These are phyloP conservation scores for Geotrichum histeridarum DNA, from an alignment of 1,139 yeast genomes.

Conservation along the genomic window DNA sequence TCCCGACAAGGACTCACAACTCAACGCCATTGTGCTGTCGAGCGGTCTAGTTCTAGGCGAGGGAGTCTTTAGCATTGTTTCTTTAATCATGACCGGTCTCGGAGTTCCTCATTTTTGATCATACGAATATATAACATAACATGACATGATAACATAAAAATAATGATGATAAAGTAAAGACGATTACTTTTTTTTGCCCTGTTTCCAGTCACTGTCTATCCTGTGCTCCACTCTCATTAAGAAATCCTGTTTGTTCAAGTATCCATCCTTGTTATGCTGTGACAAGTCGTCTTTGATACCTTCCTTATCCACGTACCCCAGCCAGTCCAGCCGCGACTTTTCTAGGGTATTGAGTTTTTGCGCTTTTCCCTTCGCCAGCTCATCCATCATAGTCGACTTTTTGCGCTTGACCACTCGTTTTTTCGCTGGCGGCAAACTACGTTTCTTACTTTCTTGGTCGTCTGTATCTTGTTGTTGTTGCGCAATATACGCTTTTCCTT, in stretches of 20 bases:
- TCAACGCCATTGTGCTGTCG: conserved; percentile 76
- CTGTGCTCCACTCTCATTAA: conserved; percentile 67
- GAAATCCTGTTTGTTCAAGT: conserved; percentile 86
- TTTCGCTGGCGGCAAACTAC: conserved; percentile 35
- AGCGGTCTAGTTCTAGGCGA: conserved; percentile 93
- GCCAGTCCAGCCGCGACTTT: conserved; percentile 92
- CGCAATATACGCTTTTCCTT: conserved; percentile 71
- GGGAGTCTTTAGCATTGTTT: conserved; percentile 77
- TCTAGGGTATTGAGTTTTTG: conserved; percentile 84
- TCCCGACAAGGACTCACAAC: conserved; percentile 40
- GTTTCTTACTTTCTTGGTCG: conserved; percentile 12
- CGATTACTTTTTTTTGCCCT: conserved; percentile 43
- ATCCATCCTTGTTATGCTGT: conserved; percentile 74
- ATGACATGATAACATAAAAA: not conserved
- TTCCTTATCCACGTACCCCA: conserved; percentile 82
- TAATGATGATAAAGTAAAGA: not conserved
- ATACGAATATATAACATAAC: not conserved
- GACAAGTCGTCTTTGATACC: conserved; percentile 79
- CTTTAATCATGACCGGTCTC: conserved; percentile 70
- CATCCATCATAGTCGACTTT: conserved; percentile 73
- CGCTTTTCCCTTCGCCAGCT: conserved; percentile 51
- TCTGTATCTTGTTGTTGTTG: conserved; percentile 20
- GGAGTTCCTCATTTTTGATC: conserved; percentile 45
- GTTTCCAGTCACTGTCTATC: conserved; percentile 58
- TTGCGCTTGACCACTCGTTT: conserved; percentile 46